Percentiles rank a stretch among this genome's conserved stretches.
Conservation (phyloP, 2,329 filamentous ascomycete species). For the Stromatinia cepivora region DNA sequence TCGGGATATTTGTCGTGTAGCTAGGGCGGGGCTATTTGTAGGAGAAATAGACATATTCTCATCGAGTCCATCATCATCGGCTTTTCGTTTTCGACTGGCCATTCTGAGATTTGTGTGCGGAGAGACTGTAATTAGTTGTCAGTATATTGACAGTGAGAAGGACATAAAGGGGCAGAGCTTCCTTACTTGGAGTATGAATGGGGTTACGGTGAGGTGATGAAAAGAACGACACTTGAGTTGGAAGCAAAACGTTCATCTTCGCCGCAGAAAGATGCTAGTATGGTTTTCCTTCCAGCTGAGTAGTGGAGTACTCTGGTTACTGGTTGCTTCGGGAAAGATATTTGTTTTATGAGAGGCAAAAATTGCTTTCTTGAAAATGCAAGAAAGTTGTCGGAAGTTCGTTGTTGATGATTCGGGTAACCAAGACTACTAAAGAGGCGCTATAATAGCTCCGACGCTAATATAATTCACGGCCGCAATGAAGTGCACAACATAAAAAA, state of each 20-base stretch:
- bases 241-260: constrained; percentile 63
- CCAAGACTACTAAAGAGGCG: constrained; percentile 9
- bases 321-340: constrained; percentile 7
- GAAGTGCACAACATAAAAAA: not conserved
- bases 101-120: constrained; percentile 49
- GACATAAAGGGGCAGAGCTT: constrained; percentile 50
- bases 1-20: constrained; percentile 65
- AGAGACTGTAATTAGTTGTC: constrained; percentile 44
- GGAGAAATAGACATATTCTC: constrained; percentile 93
- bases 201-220: constrained; percentile 56
- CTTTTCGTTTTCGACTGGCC: constrained; percentile 77
- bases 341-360: not conserved
- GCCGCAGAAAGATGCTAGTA: constrained; percentile 5
- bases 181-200: constrained; percentile 55
- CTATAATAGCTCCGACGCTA: constrained; percentile 18
- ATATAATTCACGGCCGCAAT: not conserved
- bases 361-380: constrained; percentile 18
- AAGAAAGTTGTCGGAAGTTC: constrained; percentile 21
- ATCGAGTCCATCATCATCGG: constrained; percentile 69
- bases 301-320: not conserved
- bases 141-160: constrained; percentile 31
- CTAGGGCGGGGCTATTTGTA: constrained; percentile 73
- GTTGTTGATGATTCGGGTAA: constrained; percentile 18
- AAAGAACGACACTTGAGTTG: constrained; percentile 57
- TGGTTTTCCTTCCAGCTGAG: constrained; percentile 1